Base-by-base conservation (phyloP, 1,284 basidiomycete species). In the Leccinum variabile region DNA sequence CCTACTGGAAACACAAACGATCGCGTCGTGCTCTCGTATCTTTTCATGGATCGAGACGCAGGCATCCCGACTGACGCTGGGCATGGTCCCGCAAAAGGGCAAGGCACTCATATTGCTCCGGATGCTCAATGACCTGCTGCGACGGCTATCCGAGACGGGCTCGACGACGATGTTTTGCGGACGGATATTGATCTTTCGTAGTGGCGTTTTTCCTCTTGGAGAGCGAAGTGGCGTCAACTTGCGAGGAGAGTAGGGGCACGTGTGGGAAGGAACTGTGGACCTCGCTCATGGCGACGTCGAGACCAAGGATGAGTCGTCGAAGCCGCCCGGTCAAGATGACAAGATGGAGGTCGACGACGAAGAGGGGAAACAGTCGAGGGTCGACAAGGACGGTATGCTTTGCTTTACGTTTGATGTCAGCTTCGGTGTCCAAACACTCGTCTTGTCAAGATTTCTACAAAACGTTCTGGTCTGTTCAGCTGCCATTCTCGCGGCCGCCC, bases 151-250 rank as follows among this genome's bases (percentile, higher is more conserved):
- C 30, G 94, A 94, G 76, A 91, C 88, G 71, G 92, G 92, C 57
- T 82, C 84, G 9, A 88, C 87, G 41, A 93, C 93, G 3, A 86
- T 91, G 68, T 93, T 97, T 72, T 93, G 91, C 66, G 95, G 95
- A 2, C 84, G 93, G 1, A 94, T 97, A 70, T 80, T 95, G 69
- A 91, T 90, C 1, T 92, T 95, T 73, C 78, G 97, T 55, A 92
- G 90, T 64, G 84, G 84, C 1, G 92, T 94, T 1, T 96, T 95
- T 70, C 92, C 93, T 4, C 77, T 97, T 9, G 90, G 91, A 2
- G 94, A 97, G 74, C 81, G 93, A 55, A 95, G 92, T 73, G 94
- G 94, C 41, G 94, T 97, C 54, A 97, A 97, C 74, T 75, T 96
- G 65, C 80, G 92, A 49, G 95, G 95, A 61, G 92, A 94, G 78